phyloP scores from a whole-genome alignment of 2,329 filamentous ascomycete genomes.

The Fusarium tuaranense region DNA sequence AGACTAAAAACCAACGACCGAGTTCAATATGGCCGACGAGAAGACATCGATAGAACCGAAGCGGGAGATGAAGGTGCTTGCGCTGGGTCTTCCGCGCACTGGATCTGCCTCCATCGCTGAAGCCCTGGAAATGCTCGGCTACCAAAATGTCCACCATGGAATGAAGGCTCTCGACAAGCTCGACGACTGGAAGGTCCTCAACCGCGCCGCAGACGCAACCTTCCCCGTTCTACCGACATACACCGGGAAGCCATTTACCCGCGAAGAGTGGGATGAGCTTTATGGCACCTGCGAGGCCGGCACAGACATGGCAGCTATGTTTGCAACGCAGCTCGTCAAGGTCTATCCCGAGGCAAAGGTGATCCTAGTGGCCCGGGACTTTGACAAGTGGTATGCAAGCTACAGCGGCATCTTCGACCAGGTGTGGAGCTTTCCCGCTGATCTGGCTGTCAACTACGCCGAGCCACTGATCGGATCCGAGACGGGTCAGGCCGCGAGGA shows the following conservation, averaged over 20 bases:
- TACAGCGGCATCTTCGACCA: slow-evolving; percentile 44
- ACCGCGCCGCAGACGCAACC: slow-evolving; percentile 46
- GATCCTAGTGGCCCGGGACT: slow-evolving; percentile 47
- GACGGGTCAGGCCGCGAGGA: slow-evolving; percentile 40
- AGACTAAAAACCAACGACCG: not conserved
- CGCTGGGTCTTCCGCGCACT: slow-evolving; percentile 48
- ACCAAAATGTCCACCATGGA: slow-evolving; percentile 49
- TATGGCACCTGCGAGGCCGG: slow-evolving; percentile 45
- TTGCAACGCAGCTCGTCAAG: slow-evolving; percentile 44
- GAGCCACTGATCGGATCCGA: slow-evolving; percentile 49
- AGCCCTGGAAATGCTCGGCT: slow-evolving; percentile 49
- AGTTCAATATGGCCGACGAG: not conserved
- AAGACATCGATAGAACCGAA: slow-evolving; percentile 6
- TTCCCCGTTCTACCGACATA: slow-evolving; percentile 45
- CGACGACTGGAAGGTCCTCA: slow-evolving; percentile 41
- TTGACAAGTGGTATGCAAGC: slow-evolving; percentile 48
- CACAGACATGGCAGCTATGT: slow-evolving; percentile 47
- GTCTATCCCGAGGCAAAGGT: slow-evolving; percentile 51
- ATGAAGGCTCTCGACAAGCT: slow-evolving; percentile 39
- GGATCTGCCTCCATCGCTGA: slow-evolving; percentile 50
- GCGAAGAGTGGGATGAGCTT: slow-evolving; percentile 49
- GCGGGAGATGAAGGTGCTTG: slow-evolving; percentile 46
- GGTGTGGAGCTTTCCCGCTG: slow-evolving; percentile 32
- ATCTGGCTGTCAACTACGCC: slow-evolving; percentile 33
- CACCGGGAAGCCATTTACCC: slow-evolving; percentile 41